Evolutionary conservation across 495 filamentous ascomycete species (phyloP), one percentile per base, ranked within the genome.

Genomic region (Tuber brumale): DNA sequence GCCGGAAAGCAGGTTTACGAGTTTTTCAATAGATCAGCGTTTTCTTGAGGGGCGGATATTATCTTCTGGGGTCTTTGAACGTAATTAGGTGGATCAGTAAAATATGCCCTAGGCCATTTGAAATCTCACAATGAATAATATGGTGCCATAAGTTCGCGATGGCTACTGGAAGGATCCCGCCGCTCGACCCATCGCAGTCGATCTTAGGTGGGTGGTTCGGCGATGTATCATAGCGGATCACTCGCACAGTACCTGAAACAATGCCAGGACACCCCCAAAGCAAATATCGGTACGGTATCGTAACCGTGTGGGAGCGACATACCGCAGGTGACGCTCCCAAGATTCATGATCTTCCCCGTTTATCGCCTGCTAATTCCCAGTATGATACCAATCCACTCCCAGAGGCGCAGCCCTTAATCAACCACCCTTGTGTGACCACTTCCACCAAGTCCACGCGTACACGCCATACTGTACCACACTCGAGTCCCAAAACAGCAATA

Each of bases 21-120:
- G 35, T 99, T 98, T 81, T 98, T 99, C 80, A 91, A 91, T 78
- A 89, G 90, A 83, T 96, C 91, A 85, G 88, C 97, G 14, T 90
- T 89, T 84, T 61, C 51, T 61, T 75, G 31, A 74, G 39, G 72
- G 43, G 43, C 12, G 27, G 27, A 61, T 27, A 16, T 12, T 31
- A 35, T 7, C 57, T 18, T n/a, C n/a, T 66, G 14, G 27, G 46
- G 27, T 31, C 3, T 35, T 35, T 18, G 57, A 35, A 6, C 57
- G 31, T 66, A 3, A 31, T 35, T 4, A 19, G 57, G 57, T 19
- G 14, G 7, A 35, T 27, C 4, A 12, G 35, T 14, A 35, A 18
- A 66, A 66, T 35, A 16, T 3, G 14, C 14, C 27, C n/a, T 18
- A 14, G 5, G 57, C 27, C 27, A 66, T 35, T 35, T 66, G 14